Evolutionary conservation across 306 rosid genomes (phyloP), one percentile per base, ranked within the genome.

Genomic region (Cicer bijugum): DNA sequence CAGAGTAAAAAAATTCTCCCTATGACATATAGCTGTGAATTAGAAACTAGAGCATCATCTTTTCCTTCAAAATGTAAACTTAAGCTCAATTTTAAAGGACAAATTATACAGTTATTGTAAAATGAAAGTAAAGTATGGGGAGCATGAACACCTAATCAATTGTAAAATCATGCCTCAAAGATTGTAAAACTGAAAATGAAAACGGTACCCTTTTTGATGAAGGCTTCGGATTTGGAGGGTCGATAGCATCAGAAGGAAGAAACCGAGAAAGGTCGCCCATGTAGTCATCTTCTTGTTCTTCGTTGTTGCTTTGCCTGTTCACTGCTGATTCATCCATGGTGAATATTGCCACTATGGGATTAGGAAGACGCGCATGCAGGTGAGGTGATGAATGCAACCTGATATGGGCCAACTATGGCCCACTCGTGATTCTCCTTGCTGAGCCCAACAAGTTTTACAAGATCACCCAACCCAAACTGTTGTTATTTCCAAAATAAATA

Each of bases 251-350:
- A 9, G 82, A 68, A 71, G 94, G 89, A 67, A 93, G 82, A 60
- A 91, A 89, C 15, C 17, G 82, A 59, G 96, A 89, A 77, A 91
- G 90, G 76, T 89, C 89, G 2, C 86, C 97, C 98, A 93, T 89
- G 81, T 93, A 93, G 69, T 75, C 82, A 4, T 92, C 97, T 14
- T 86, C 88, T 20, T 88, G 83, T 51, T 77, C 89, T 35, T 59
- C 85, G 69, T 33, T 77, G 42, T 35, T 66, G 46, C 64, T 55
- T 52, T 56, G 71, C 28, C 20, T 38, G 65, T 46, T 37, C 43
- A 75, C 73, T 20, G 79, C 45, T 52, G 85, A 79, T 78, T 83
- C 96, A 12, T 86, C 88, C 97, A 93, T 91, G 61, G 12, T 39
- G 7, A 70, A 6, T 67, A 9, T 11, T 20, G 0, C 43, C 23